Evolutionary conservation across 257 asterid genomes (phyloP).

Genomic region (Jaltomata sinuosa): DNA sequence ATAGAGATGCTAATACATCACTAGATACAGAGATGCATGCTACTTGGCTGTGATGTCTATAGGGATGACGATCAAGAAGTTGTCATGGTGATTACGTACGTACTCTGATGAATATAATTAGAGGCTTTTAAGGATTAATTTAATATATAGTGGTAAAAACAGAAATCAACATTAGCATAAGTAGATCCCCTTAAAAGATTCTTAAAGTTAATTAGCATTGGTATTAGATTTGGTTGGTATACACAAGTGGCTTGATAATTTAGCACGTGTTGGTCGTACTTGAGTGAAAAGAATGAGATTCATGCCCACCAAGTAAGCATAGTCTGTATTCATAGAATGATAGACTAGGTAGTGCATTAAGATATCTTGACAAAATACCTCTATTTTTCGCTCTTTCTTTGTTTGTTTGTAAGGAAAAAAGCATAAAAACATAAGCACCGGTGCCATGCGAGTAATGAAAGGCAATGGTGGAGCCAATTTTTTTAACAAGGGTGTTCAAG

Average conservation of each 20-base stretch:
- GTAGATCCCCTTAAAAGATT: neutral
- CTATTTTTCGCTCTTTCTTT: no score
- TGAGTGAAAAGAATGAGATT: neutral
- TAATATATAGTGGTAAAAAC: neutral
- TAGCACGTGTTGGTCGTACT: neutral
- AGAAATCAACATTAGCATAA: neutral
- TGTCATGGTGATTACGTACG: neutral
- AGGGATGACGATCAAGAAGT: neutral
- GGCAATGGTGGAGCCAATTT: no score
- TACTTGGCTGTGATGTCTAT: neutral
- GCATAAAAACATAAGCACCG: no score
- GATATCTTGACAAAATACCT: neutral
- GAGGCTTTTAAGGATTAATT: neutral
- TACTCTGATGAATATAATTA: neutral
- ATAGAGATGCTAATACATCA: neutral
- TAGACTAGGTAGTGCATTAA: neutral
- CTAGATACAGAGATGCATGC: neutral
- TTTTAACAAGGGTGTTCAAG: no score
- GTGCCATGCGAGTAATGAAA: no score
- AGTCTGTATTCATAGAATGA: neutral
- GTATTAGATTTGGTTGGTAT: neutral
- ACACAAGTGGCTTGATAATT: neutral
- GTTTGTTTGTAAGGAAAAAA: no score
- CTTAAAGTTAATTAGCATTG: neutral
- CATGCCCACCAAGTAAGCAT: neutral